These are phyloP conservation scores for Pulicaria dysenterica DNA, from an alignment of 129 eudicot genomes.

Conservation along the genomic window DNA sequence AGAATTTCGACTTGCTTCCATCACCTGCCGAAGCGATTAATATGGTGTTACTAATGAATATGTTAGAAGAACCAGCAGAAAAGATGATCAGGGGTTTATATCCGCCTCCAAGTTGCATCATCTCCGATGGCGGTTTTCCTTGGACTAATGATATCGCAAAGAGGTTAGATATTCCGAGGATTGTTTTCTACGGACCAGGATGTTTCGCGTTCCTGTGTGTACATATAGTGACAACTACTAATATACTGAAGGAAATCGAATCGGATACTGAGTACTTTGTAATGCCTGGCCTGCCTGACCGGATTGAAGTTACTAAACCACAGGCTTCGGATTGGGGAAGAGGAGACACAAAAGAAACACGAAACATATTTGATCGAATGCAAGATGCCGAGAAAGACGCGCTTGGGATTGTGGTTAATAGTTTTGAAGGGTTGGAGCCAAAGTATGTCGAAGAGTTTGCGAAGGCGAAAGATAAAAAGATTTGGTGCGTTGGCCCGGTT, in stretches of 20 bases:
- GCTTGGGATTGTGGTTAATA: conserved; percentile 57
- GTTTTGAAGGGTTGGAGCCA: conserved; percentile 62
- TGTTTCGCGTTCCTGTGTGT: conserved; percentile 57
- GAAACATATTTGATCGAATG: conserved; percentile 26
- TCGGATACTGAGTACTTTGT: conserved; percentile 46
- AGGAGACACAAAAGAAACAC: conserved; percentile 17
- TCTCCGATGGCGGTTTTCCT: conserved; percentile 47
- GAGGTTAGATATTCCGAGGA: conserved; percentile 53
- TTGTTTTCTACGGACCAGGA: conserved; percentile 58
- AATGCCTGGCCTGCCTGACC: conserved; percentile 62
- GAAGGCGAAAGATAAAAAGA: conserved; percentile 38
- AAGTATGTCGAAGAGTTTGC: conserved; percentile 43
- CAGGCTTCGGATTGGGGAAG: conserved; percentile 30
- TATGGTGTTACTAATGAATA: conserved; percentile 29
- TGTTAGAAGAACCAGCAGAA: conserved; percentile 47
- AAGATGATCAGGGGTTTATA: conserved; percentile 11
- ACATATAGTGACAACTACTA: conserved; percentile 26
- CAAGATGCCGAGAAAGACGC: conserved; percentile 33
- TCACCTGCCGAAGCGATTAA: conserved; percentile 14
- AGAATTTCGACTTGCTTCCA: conserved; percentile 50
- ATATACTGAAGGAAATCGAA: conserved; percentile 21
- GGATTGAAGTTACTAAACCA: conserved; percentile 48
- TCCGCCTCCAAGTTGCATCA: conserved; percentile 52
- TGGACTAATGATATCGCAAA: conserved; percentile 52
- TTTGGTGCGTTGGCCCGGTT: conserved; percentile 78